Percentiles rank a stretch among this genome's conserved stretches.
These are phyloP conservation scores for Perkinsus chesapeaki DNA, from an alignment of 169 alveolate species.

Conservation along the genomic window DNA sequence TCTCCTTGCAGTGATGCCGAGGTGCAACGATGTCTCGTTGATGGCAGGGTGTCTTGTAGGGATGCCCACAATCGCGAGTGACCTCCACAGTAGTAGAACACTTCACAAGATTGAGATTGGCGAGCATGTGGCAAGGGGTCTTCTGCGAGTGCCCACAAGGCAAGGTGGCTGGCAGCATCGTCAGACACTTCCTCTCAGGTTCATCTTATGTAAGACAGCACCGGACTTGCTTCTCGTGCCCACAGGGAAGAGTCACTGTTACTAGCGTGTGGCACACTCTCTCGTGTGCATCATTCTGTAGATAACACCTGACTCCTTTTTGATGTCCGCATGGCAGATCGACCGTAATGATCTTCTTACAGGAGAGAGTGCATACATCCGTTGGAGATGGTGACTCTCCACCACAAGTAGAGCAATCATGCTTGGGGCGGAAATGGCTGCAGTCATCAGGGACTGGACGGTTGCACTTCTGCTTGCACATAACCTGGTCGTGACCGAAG, in stretches of 20 bases:
- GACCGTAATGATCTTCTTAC: neutral
- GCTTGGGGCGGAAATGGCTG: neutral
- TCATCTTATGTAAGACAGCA: neutral
- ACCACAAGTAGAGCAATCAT: neutral
- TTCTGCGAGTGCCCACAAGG: too few relatives aligned
- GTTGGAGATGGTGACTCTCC: neutral
- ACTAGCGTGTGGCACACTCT: neutral
- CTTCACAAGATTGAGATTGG: too few relatives aligned
- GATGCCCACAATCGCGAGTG: too few relatives aligned
- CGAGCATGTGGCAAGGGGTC: too few relatives aligned
- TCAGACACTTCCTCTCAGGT: neutral
- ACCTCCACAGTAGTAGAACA: too few relatives aligned
- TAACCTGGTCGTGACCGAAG: neutral
- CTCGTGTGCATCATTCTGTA: neutral
- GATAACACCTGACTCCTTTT: too few relatives aligned
- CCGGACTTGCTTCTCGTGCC: neutral
- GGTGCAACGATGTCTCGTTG: too few relatives aligned
- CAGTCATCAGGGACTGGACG: neutral
- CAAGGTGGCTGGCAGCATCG: neutral
- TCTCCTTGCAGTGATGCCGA: too few relatives aligned
- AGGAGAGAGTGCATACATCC: neutral
- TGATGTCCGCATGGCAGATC: too few relatives aligned
- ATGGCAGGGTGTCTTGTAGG: too few relatives aligned
- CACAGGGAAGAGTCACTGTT: neutral
- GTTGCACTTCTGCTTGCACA: neutral